Evolutionary conservation across 192 early-diverging fungal species (phyloP).

Genomic region (Dissophora ornata): DNA sequence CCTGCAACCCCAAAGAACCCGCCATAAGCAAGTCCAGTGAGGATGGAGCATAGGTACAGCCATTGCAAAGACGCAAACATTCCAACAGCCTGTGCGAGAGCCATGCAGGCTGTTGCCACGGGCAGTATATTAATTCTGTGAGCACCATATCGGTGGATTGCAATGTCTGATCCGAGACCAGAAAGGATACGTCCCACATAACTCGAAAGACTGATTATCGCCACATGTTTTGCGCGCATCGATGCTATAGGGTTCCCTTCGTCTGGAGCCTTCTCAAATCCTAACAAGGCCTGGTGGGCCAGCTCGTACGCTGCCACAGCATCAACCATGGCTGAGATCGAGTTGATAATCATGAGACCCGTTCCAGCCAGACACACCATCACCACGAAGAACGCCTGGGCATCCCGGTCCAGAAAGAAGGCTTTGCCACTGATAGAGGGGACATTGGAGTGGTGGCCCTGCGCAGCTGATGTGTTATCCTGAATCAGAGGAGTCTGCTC

Average conservation of each 20-base stretch:
- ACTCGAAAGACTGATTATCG: constrained; percentile 43
- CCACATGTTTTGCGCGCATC: constrained; percentile 33
- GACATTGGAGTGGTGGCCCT: background rate
- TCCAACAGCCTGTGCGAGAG: constrained; percentile 23
- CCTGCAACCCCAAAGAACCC: constrained; percentile 51
- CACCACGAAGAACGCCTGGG: constrained; percentile 29
- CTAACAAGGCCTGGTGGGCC: no score
- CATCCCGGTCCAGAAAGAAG: constrained; percentile 42
- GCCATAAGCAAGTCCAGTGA: constrained; percentile 42
- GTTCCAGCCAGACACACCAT: constrained; percentile 42
- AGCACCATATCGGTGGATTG: constrained; percentile 15
- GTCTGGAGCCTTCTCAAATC: no score
- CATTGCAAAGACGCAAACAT: constrained; percentile 36
- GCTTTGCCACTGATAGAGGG: constrained; percentile 26
- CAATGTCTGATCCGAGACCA: constrained; percentile 31
- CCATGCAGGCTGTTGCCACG: constrained; percentile 28
- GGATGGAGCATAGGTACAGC: constrained; percentile 25
- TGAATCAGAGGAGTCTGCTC: constrained; percentile 16
- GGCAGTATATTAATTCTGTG: constrained; percentile 28
- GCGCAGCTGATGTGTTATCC: background rate
- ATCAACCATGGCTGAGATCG: constrained; percentile 45
- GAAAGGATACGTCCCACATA: constrained; percentile 25
- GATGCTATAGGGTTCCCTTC: constrained; percentile 14
- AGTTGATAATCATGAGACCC: constrained; percentile 52
- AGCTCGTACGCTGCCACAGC: constrained; percentile 24